Percentiles rank a stretch among this genome's conserved stretches.
Conservation (phyloP, 148 eudicot genomes). For the Rhododendron vialii region DNA sequence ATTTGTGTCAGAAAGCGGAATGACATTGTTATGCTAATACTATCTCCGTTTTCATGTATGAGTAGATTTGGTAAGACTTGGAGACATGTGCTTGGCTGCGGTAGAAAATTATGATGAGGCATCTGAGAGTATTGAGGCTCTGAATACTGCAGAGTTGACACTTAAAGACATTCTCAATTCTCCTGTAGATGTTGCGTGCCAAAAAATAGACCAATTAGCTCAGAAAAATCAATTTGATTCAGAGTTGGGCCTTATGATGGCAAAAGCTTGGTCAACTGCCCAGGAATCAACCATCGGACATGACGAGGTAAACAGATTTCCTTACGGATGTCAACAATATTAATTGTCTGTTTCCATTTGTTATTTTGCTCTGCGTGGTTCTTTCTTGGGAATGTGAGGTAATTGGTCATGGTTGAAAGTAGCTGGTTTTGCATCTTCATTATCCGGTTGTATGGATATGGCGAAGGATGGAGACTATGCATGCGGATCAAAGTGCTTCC, state of each 20-base stretch:
- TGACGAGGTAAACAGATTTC: slow-evolving; percentile 58
- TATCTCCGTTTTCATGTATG: slow-evolving; percentile 16
- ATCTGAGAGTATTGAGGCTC: slow-evolving; percentile 66
- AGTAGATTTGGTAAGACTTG: slow-evolving; percentile 62
- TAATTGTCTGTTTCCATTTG: background rate
- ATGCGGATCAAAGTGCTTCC: background rate
- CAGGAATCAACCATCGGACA: slow-evolving; percentile 80
- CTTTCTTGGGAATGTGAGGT: background rate
- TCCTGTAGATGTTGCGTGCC: slow-evolving; percentile 77
- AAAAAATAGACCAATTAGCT: slow-evolving; percentile 80
- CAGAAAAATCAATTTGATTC: slow-evolving; percentile 87
- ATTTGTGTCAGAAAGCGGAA: background rate
- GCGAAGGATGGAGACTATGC: background rate
- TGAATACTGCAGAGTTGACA: slow-evolving; percentile 78
- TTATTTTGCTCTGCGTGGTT: background rate
- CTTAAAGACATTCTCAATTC: slow-evolving; percentile 86
- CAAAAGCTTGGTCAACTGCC: slow-evolving; percentile 93
- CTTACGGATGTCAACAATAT: background rate
- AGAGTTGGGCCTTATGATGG: slow-evolving; percentile 64
- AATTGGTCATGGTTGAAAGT: background rate
- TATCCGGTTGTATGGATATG: background rate
- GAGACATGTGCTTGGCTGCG: slow-evolving; percentile 68
- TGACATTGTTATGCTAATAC: background rate
- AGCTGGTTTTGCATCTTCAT: slow-evolving; percentile 1
- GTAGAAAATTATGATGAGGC: slow-evolving; percentile 80